Conservation (phyloP, 345 rosid species). For the Syzygium grande region DNA sequence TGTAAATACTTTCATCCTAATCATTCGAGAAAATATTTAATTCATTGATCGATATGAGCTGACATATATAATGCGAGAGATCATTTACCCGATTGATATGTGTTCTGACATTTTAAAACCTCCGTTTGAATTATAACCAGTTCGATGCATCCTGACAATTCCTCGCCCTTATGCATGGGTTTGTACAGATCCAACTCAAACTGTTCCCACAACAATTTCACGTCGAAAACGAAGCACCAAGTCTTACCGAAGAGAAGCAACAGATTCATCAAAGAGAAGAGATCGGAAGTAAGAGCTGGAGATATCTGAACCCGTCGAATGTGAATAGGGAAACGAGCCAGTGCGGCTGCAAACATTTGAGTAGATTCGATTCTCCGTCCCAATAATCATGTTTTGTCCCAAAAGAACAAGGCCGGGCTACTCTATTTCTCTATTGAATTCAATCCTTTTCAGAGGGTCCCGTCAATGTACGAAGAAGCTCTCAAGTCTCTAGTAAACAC, state of each 20-base stretch:
- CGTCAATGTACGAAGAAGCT: background rate
- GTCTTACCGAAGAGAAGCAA: background rate
- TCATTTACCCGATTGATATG: background rate
- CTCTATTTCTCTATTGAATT: background rate
- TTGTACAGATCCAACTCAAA: background rate
- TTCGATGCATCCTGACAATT: background rate
- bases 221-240: background rate
- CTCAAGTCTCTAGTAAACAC: background rate
- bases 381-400: background rate
- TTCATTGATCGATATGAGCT: background rate
- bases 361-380: background rate
- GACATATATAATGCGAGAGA: background rate
- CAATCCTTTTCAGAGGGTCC: background rate
- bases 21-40: background rate
- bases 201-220: background rate
- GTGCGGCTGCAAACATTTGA: background rate
- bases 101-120: background rate
- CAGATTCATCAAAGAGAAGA: background rate
- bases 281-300: background rate
- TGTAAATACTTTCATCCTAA: background rate
- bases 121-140: background rate
- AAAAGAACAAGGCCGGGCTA: background rate
- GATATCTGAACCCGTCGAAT: background rate
- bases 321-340: background rate
- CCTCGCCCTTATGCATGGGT: background rate